Evolutionary conservation across 192 early-diverging fungal species (phyloP).

Genomic region (Coemansia sp.): DNA sequence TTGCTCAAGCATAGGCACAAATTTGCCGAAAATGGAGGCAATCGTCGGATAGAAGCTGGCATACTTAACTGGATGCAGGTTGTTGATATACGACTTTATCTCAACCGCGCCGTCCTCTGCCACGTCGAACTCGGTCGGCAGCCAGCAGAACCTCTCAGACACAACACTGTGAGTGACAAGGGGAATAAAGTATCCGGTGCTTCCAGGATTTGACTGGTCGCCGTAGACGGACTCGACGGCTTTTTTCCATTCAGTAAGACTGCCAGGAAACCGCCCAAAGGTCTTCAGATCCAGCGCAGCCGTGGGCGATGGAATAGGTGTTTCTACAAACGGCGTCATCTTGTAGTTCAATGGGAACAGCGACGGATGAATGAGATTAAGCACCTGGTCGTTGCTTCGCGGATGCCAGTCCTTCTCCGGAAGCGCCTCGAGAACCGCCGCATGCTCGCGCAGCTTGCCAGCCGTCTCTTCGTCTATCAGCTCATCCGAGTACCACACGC

Average conservation of each 20-base stretch:
- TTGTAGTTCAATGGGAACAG: conserved; percentile 51
- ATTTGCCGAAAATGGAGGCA: conserved; percentile 50
- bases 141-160: conserved; percentile 52
- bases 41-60: conserved; percentile 56
- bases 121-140: conserved; percentile 65
- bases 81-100: conserved; percentile 72
- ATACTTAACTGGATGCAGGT: conserved; percentile 59
- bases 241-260: conserved; percentile 13
- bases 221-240: not conserved
- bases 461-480: conserved; percentile 21
- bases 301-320: conserved; percentile 25
- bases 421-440: conserved; percentile 38
- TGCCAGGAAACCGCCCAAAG: conserved; percentile 33
- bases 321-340: conserved; percentile 12
- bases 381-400: conserved; percentile 50
- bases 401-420: conserved; percentile 52
- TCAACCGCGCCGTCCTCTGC: conserved; percentile 43
- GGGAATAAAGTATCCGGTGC: conserved; percentile 10
- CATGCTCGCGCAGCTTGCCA: conserved; percentile 24
- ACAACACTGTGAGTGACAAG: not conserved
- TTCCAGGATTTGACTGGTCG: not conserved
- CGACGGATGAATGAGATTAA: conserved; percentile 57
- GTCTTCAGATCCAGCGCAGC: conserved; percentile 24
- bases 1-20: conserved; percentile 67
- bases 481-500: conserved; percentile 40